These are phyloP conservation scores for Akanthomyces dipterigenus DNA, from an alignment of 2,329 filamentous ascomycete species.

Conservation along the genomic window DNA sequence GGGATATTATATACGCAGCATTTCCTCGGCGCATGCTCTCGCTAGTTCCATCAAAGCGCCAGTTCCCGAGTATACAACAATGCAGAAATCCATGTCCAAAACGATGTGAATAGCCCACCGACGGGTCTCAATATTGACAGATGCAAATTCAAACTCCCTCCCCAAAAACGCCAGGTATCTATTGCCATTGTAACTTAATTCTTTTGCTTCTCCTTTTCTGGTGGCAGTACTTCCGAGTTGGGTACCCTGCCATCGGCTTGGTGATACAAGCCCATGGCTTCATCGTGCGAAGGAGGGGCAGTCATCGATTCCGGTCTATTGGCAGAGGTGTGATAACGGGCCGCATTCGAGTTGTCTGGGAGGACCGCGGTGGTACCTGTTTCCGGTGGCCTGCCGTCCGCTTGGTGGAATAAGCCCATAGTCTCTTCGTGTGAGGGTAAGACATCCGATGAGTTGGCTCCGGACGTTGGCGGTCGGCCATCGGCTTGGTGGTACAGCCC, in stretches of 20 bases:
- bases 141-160: not conserved
- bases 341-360: not conserved
- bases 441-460: not conserved
- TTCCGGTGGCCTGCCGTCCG: constrained; percentile 18
- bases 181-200: not conserved
- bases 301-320: not conserved
- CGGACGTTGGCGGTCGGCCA: constrained; percentile 15
- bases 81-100: not conserved
- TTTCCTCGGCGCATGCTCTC: too few relatives aligned
- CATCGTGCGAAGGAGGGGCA: constrained; percentile 21
- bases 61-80: not conserved
- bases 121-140: not conserved
- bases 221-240: constrained; percentile 14
- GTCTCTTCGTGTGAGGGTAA: constrained; percentile 21
- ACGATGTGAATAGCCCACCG: too few relatives aligned
- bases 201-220: constrained; percentile 18
- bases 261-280: constrained; percentile 25
- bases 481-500: constrained; percentile 27
- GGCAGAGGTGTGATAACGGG: not conserved
- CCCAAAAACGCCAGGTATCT: not conserved
- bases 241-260: constrained; percentile 23
- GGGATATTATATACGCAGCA: not conserved
- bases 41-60: not conserved
- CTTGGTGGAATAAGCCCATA: constrained; percentile 26
- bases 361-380: not conserved